A percentile compares a stretch with the other conserved stretches of the same genome.
These are phyloP conservation scores for Peronosclerospora sorghi DNA, from an alignment of 352 stramenopile species.

Conservation along the genomic window DNA sequence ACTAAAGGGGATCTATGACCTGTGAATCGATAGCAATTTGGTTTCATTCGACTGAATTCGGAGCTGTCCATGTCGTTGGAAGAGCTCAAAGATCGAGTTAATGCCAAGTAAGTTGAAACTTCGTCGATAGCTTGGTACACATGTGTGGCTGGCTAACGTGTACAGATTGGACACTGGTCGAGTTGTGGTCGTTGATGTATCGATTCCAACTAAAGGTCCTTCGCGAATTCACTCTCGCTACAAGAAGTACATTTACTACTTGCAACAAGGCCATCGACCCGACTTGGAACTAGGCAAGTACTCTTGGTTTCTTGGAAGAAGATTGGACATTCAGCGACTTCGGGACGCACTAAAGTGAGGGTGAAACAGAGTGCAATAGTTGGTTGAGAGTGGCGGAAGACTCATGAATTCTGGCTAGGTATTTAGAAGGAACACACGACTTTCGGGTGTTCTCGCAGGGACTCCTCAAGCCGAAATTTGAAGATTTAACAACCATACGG, in stretches of 20 bases:
- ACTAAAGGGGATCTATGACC: slow-evolving; percentile 13
- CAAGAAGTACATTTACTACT: slow-evolving; percentile 87
- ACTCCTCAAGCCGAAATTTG: slow-evolving; percentile 43
- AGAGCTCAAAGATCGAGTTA: slow-evolving; percentile 41
- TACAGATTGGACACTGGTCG: slow-evolving; percentile 23
- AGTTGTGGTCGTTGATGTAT: slow-evolving; percentile 44
- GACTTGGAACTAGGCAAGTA: slow-evolving; percentile 60
- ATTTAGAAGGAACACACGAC: slow-evolving; percentile 61
- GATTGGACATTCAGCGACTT: slow-evolving; percentile 46
- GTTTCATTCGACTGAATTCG: slow-evolving; percentile 49
- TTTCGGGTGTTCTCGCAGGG: slow-evolving; percentile 77
- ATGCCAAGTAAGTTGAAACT: slow-evolving; percentile 28
- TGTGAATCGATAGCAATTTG: slow-evolving; percentile 52
- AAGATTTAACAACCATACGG: slow-evolving; percentile 50
- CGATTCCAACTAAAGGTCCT: slow-evolving; percentile 16
- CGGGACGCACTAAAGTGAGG: slow-evolving; percentile 50
- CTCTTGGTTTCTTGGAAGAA: slow-evolving; percentile 75
- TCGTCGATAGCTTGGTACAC: background rate
- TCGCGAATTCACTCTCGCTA: slow-evolving; percentile 65
- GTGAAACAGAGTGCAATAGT: background rate
- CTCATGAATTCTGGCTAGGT: slow-evolving; percentile 17
- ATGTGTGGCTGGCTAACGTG: background rate
- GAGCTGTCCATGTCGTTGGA: slow-evolving; percentile 28
- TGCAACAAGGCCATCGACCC: slow-evolving; percentile 69
- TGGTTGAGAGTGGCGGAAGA: background rate